Evolutionary conservation across 495 filamentous ascomycete species (phyloP), one percentile per base, ranked within the genome.

Genomic region (Neurospora africana): DNA sequence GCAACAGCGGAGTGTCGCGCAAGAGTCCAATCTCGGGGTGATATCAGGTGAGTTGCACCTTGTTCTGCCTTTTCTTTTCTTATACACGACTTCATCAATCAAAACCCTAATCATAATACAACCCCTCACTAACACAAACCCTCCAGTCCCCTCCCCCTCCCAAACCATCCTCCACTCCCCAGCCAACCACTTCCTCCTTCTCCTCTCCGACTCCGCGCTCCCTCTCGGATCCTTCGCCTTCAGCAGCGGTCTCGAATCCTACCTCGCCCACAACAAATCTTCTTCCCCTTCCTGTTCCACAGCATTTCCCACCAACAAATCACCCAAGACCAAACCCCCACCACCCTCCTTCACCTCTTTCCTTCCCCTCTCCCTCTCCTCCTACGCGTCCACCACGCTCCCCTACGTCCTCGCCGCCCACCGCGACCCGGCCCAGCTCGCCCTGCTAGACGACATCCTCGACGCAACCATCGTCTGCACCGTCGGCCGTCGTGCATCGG

Each of bases 201-300:
- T 98, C 15, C 91, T 99, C 76, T 91, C 95, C 40, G 95, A 99
- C 86, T 97, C 95, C 9, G 95, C 95, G 43, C 90, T 99, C 9
- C 95, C 95, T 9, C 85, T 99, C 0, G 96, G 96, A 76, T 96
- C 94, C 47, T 99, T 99, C 83, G 95, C 95, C 73, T 99, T 97
- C 87, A 94, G 91, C 84, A 91, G 88, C 75, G 94, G 95, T 0
- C 88, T 99, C 39, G 95, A 99, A 79, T 98, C 94, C 69, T 98
- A 93, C 81, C 89, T 97, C 36, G 91, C 92, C 3, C 95, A 98
- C 84, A 87, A 90, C 69, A 83, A 86, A 40, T 19, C 69, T 76
- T 27, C 53, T 17, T 33, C 53, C 27, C 27, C 53, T 33, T 61
- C 53, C 6, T 27, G 15, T 19, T 82, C 82, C 41, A 1, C 47